phyloP scores from a whole-genome alignment of 2,329 filamentous ascomycete species.

The Aureobasidium sp. region DNA sequence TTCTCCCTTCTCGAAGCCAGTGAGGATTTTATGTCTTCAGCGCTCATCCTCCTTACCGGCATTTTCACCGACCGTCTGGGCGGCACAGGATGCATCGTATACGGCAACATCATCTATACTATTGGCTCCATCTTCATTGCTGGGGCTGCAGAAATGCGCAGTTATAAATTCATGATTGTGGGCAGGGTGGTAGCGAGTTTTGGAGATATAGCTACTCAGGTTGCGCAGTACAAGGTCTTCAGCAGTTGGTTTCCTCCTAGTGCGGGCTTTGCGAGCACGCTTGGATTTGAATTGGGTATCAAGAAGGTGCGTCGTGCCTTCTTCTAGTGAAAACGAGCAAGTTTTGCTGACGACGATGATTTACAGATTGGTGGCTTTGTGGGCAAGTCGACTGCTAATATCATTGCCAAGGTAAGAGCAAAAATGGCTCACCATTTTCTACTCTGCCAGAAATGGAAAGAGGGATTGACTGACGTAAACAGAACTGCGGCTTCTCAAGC shows the following conservation, averaged over 20 bases:
- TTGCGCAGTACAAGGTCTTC: slow-evolving; percentile 60
- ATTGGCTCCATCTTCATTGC: slow-evolving; percentile 54
- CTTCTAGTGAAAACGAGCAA: neutral
- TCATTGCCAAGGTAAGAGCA: slow-evolving; percentile 42
- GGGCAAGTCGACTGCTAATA: slow-evolving; percentile 53
- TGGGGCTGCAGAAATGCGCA: slow-evolving; percentile 49
- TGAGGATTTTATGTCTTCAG: slow-evolving; percentile 55
- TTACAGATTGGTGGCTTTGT: slow-evolving; percentile 49
- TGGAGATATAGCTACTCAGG: slow-evolving; percentile 57
- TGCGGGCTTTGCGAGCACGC: slow-evolving; percentile 54
- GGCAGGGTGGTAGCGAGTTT: slow-evolving; percentile 50
- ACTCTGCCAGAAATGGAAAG: neutral
- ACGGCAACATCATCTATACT: slow-evolving; percentile 54
- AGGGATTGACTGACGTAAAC: neutral
- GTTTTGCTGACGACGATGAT: neutral
- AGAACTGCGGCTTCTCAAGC: slow-evolving; percentile 51
- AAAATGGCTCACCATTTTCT: neutral
- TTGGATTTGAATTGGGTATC: slow-evolving; percentile 54
- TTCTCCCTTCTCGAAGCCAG: slow-evolving; percentile 54
- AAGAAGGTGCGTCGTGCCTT: slow-evolving; percentile 38
- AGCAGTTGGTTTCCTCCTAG: slow-evolving; percentile 58
- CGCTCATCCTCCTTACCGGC: slow-evolving; percentile 49
- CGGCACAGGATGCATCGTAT: slow-evolving; percentile 51
- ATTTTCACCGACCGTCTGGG: slow-evolving; percentile 53
- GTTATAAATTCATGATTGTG: slow-evolving; percentile 54